These are phyloP conservation scores for Dactylis glomerata DNA, from an alignment of 176 grass and related monocot species.

Conservation along the genomic window DNA sequence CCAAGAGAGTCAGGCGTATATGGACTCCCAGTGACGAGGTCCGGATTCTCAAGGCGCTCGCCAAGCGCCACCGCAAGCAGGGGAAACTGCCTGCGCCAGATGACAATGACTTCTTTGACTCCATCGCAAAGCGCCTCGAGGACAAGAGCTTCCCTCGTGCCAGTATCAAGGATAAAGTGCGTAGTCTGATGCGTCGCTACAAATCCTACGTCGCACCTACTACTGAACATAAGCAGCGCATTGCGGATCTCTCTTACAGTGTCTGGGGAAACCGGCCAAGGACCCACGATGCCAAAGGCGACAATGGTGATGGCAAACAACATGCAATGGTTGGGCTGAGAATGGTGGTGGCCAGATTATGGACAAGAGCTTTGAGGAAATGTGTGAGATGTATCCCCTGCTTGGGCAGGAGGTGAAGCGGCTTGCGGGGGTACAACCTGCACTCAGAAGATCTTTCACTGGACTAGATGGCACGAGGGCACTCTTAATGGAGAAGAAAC, in stretches of 20 bases:
- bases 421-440: background rate
- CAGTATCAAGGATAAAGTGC: background rate
- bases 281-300: background rate
- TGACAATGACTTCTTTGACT: background rate
- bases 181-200: background rate
- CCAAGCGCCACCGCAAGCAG: background rate
- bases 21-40: background rate
- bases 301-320: background rate
- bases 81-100: background rate
- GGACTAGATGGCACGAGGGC: background rate
- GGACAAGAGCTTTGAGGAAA: background rate
- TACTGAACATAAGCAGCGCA: background rate
- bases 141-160: background rate
- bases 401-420: background rate
- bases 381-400: background rate
- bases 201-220: background rate
- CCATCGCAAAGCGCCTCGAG: constrained; percentile 1
- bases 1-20: background rate
- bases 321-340: background rate
- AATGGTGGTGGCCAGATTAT: background rate
- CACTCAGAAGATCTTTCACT: background rate
- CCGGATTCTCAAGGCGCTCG: background rate
- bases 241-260: background rate
- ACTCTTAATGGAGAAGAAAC: background rate
- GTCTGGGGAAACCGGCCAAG: background rate